Evolutionary conservation across 257 asterid genomes (phyloP), one percentile per base, ranked within the genome.

Genomic region (Nicotiana sylvestris): DNA sequence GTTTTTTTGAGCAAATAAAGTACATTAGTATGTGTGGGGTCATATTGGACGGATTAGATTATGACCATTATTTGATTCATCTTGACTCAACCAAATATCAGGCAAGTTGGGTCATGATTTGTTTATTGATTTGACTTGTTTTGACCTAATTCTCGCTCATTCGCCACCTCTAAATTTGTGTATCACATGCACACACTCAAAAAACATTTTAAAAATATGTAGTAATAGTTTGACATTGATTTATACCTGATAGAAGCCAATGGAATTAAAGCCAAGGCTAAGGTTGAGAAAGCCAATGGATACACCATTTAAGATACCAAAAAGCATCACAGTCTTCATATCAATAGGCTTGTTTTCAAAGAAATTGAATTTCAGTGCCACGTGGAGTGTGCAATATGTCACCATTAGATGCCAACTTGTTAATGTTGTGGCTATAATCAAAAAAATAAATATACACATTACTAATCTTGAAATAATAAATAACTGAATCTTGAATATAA

Each of bases 341-440:
- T 95, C 98, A 21, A 92, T 78, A 6, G 97, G 89, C 86, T 95
- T 95, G 87, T 84, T 93, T 35, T 95, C 98, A 32, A 95, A 95
- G 83, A 93, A 92, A 64, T 91, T 95, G 37, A 95, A 82, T 37
- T 93, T 89, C 68, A 87, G 57, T 2, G 98, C 98, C 64, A 88
- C 95, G 33, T 93, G 97, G 27, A 95, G 96, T 17, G 93, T 92
- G 90, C 97, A 91, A 81, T 93, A 95, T 58, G 98, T 95, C 77
- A 95, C 98, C 98, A 95, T 90, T 62, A 95, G 84, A 82, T 95
- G 98, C 98, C 98, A 95, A 84, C 98, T 95, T 53, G 98, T 95
- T 84, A 95, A 90, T 51, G 98, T 95, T 7, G 98, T 95, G 12
- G 98, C 98, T 95, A 94, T 1, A 46, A 35, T 77, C n/a, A 58